Conservation (phyloP, 1,284 basidiomycete species). For the Trichosporon sp. region DNA sequence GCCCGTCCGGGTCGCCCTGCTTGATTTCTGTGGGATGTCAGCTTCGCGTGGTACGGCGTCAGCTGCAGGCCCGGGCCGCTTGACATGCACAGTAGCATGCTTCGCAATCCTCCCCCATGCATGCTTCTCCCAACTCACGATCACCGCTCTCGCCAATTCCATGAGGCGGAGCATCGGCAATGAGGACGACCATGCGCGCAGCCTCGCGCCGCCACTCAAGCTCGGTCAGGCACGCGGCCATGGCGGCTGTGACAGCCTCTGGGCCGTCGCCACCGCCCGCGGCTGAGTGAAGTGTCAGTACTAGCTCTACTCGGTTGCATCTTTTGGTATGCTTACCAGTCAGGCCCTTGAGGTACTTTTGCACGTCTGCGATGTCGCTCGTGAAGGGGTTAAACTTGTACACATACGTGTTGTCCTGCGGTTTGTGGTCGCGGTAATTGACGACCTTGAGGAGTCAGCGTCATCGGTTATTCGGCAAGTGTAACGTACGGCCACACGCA, state of each 20-base stretch:
- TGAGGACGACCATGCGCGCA: conserved; percentile 90
- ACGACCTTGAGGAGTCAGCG: conserved; percentile 51
- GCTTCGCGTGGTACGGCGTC: conserved; percentile 11
- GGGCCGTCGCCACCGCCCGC: conserved; percentile 96
- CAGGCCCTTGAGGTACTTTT: conserved; percentile 65
- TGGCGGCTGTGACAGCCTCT: conserved; percentile 91
- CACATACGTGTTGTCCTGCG: conserved; percentile 90
- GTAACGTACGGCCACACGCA: conserved; percentile 73
- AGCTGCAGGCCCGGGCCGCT: too few relatives aligned
- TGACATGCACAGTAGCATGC: neutral
- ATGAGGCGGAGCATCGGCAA: conserved; percentile 96
- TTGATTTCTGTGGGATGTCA: conserved; percentile 62
- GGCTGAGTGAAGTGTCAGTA: conserved; percentile 58
- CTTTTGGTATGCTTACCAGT: conserved; percentile 30
- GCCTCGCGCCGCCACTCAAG: conserved; percentile 88
- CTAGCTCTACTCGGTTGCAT: neutral
- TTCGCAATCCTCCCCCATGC: neutral
- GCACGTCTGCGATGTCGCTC: conserved; percentile 79
- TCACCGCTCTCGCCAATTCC: conserved; percentile 51
- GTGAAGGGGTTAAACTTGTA: conserved; percentile 92
- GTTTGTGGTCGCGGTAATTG: conserved; percentile 88
- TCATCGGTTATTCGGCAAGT: neutral
- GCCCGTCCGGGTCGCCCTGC: conserved; percentile 82
- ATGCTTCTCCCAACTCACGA: conserved; percentile 36
- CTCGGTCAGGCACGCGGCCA: conserved; percentile 70